phyloP scores from a whole-genome alignment of 2,329 filamentous ascomycete species.

The Alternaria novae-zelandiae region DNA sequence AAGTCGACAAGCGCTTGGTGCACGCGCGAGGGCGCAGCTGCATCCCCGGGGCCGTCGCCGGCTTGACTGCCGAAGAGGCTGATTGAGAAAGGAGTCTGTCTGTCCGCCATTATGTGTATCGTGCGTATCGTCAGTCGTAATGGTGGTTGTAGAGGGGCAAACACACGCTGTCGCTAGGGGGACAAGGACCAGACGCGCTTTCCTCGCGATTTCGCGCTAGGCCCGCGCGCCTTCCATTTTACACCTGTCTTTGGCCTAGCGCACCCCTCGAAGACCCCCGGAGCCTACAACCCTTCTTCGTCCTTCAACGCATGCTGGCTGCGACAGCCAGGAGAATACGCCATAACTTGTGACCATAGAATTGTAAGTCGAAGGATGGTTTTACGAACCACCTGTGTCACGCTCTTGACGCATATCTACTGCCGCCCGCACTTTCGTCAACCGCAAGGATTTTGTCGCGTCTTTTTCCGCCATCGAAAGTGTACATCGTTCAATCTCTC shows the following conservation, averaged over 20 bases:
- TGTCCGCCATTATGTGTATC: slow-evolving; percentile 60
- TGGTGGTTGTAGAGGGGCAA: slow-evolving; percentile 26
- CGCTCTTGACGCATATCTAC: neutral
- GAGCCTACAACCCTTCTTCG: neutral
- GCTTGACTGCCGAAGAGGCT: slow-evolving; percentile 70
- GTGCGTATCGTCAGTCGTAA: slow-evolving; percentile 15
- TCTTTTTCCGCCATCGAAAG: neutral
- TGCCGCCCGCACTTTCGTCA: neutral
- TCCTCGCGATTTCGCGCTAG: slow-evolving; percentile 16
- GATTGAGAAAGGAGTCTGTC: slow-evolving; percentile 83
- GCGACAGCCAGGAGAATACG: neutral
- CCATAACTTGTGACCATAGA: neutral
- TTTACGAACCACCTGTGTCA: neutral
- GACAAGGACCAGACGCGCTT: slow-evolving; percentile 24
- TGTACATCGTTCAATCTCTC: neutral
- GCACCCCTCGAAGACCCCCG: neutral
- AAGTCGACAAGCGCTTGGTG: slow-evolving; percentile 87
- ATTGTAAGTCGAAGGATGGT: neutral
- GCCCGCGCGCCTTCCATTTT: slow-evolving; percentile 20
- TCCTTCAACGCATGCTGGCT: neutral
- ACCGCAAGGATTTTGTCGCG: neutral
- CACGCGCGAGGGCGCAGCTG: slow-evolving; percentile 53
- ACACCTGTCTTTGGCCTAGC: slow-evolving; percentile 10
- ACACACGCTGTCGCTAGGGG: slow-evolving; percentile 21
- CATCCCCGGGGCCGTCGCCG: slow-evolving; percentile 42